These are phyloP conservation scores for Plasmodium falciparum DNA, from an alignment of 169 alveolate genomes.

Conservation along the genomic window DNA sequence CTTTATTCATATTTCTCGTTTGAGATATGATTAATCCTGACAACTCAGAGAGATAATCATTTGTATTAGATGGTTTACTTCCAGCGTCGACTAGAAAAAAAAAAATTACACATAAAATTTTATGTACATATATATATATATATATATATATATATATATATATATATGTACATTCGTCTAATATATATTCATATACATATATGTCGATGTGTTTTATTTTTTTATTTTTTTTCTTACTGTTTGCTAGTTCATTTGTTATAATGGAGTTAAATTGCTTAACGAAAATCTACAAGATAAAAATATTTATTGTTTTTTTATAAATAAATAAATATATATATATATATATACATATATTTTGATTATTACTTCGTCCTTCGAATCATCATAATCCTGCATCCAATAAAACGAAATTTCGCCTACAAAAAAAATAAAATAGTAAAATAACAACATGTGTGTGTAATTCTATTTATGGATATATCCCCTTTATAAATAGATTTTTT, in stretches of 20 bases:
- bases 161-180: background rate
- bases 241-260: constrained; percentile 55
- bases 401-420: constrained; percentile 49
- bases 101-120: background rate
- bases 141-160: constrained; percentile 1
- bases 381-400: constrained; percentile 77
- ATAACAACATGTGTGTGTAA: background rate
- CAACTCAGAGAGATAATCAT: constrained; percentile 10
- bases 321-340: constrained; percentile 4
- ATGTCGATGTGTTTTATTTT: background rate
- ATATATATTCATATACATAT: background rate
- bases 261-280: constrained; percentile 53
- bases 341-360: background rate
- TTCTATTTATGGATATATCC: too few relatives aligned
- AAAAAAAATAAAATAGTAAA: constrained; percentile 12
- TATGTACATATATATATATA: background rate
- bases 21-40: constrained; percentile 50
- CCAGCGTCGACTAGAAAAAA: constrained; percentile 16
- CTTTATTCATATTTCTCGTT: constrained; percentile 2
- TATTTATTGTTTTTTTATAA: background rate
- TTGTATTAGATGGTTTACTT: constrained; percentile 31
- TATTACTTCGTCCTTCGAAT: constrained; percentile 75
- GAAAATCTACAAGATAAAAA: constrained; percentile 20
- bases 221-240: constrained; percentile 3
- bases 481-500: too few relatives aligned